Base-by-base conservation (phyloP, 2,329 filamentous ascomycete species). In the Stachybotrys chartarum region DNA sequence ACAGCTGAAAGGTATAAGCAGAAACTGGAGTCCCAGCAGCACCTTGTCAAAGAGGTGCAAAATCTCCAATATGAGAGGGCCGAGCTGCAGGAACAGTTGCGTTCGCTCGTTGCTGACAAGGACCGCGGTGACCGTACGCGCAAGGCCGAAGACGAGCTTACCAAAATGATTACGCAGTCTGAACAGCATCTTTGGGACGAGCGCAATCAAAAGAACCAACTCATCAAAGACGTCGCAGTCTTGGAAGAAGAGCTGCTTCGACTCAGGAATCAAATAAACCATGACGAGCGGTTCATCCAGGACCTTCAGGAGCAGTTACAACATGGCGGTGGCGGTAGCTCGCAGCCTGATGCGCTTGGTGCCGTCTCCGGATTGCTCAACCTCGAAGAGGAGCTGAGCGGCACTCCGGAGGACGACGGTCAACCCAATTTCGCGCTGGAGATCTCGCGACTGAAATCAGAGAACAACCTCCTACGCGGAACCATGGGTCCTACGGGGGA, bases 1-100 rank as follows among this genome's bases (percentile, higher is more conserved):
- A 82, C 77, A 54, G 81, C 80, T 7, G 83, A 85, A 54, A 76
- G 83, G 55, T 81, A 82, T 64, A 81, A 82, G 66, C 81, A 84
- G 66, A 86, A 86, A 68, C 74, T 86, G 14, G 81, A 84, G 63
- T 75, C 75, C 14, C 77, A 81, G 62, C 80, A 79, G 55, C 72
- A 76, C 17, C 70, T 84, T 39, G 80, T 81, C 57, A 78, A 75
- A 54, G 81, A 85, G 60, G 77, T 83, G 51, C 74, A 79, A 53
- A 75, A 77, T 39, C 72, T 85, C 7, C 75, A 79, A 55, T 79
- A 79, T 56, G 80, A 82, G 61, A 76, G 79, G 57, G 76, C 78
- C 39, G 77, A 82, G 58, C 68, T 82, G 53, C 73, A 80, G 60
- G 77, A 77, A 55, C 74, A 80, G 55, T 68, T 77, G 30, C 70